Conservation (phyloP, 208 protist genomes). For the Trypanosoma vivax region DNA sequence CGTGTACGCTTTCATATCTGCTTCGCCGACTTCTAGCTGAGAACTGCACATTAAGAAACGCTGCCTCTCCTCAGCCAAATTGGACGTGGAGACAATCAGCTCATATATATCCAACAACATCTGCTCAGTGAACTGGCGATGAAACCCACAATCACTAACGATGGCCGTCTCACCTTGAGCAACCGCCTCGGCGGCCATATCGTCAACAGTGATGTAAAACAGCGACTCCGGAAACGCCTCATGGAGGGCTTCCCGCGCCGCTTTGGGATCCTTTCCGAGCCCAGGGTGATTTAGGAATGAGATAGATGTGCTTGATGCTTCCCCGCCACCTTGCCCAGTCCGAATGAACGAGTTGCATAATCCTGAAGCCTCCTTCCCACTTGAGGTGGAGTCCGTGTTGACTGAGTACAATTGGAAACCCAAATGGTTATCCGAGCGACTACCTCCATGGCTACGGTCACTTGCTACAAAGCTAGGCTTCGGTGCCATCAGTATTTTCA, state of each 20-base stretch:
- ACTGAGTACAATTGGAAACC: no score
- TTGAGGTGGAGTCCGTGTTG: no score
- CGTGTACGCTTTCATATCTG: neutral
- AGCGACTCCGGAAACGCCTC: constrained; percentile 18
- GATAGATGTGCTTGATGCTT: neutral
- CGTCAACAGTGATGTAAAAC: constrained; percentile 13
- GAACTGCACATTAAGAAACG: constrained; percentile 8
- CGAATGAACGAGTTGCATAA: no score
- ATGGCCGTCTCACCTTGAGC: neutral
- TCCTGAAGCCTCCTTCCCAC: no score
- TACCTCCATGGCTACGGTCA: no score
- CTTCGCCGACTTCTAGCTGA: neutral
- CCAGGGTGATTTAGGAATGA: neutral
- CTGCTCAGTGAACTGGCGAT: constrained; percentile 21
- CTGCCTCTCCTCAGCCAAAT: neutral
- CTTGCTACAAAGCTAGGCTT: no score
- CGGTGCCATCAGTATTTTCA: no score
- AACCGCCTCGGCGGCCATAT: constrained; percentile 5
- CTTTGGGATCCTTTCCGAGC: constrained; percentile 4
- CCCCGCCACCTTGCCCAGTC: no score
- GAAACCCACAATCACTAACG: constrained; percentile 10
- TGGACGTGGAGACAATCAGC: neutral
- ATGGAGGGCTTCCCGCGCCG: neutral
- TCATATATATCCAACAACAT: constrained; percentile 10
- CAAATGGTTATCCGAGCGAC: no score